These are phyloP conservation scores for Gossypium sturtianum DNA, from an alignment of 345 rosid genomes.

Conservation along the genomic window DNA sequence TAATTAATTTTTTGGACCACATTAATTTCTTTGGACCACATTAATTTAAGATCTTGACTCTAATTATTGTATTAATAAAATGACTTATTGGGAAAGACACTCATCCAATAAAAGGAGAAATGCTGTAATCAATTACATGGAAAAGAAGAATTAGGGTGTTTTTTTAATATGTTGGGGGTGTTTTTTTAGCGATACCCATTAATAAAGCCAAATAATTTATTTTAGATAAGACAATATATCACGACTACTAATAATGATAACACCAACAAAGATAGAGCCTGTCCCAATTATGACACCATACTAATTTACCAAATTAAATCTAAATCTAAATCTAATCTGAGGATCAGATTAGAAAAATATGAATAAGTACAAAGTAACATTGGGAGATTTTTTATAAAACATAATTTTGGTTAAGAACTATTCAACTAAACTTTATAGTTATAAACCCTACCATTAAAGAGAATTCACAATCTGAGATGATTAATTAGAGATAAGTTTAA, in stretches of 20 bases:
- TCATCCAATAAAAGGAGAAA: too few species aligned
- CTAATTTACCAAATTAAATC: neutral
- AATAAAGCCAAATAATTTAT: neutral
- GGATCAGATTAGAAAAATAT: neutral
- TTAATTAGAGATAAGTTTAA: neutral
- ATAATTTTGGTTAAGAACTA: neutral
- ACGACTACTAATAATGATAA: neutral
- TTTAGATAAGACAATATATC: conserved; percentile 3
- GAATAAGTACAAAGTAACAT: neutral
- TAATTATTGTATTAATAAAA: too few species aligned
- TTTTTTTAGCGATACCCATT: too few species aligned
- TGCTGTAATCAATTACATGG: too few species aligned
- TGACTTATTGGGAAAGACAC: too few species aligned
- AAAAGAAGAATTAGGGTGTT: too few species aligned
- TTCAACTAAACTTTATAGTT: neutral
- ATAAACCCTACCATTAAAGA: neutral
- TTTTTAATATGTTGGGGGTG: too few species aligned
- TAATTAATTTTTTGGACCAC: too few species aligned
- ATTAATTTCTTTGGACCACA: too few species aligned
- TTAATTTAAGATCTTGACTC: too few species aligned
- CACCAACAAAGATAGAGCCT: neutral
- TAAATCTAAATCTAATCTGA: neutral
- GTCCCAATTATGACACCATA: neutral
- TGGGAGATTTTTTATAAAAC: neutral
- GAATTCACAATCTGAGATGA: neutral